These are phyloP conservation scores for Nicotiana noctiflora DNA, from an alignment of 257 asterid species.

Conservation along the genomic window DNA sequence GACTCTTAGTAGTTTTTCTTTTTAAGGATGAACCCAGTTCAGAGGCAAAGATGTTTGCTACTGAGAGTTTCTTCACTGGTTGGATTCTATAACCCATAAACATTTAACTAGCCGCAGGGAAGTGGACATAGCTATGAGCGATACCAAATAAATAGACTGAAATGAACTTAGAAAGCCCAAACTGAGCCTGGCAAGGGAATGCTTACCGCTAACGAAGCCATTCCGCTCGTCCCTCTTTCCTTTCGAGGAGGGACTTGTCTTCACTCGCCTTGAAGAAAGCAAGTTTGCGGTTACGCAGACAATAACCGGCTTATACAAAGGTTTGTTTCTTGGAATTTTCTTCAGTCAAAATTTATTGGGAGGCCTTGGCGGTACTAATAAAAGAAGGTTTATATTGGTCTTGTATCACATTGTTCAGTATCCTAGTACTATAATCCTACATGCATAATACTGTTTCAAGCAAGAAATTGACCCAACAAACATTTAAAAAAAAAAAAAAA, in stretches of 20 bases:
- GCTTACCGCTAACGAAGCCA: too few relatives aligned
- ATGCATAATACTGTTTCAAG: not conserved
- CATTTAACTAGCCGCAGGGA: not conserved
- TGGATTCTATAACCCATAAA: not conserved
- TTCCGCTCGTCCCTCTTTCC: too few relatives aligned
- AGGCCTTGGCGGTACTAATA: not conserved
- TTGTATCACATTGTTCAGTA: not conserved
- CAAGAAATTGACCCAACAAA: not conserved
- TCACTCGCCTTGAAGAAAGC: too few relatives aligned
- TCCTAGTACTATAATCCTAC: not conserved
- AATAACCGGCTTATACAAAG: too few relatives aligned
- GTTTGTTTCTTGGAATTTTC: too few relatives aligned
- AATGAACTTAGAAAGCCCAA: not conserved
- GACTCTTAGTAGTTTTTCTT: not conserved
- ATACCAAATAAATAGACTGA: not conserved
- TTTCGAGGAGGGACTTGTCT: too few relatives aligned
- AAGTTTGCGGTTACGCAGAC: too few relatives aligned
- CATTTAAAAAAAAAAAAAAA: not conserved
- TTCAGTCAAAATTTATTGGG: too few relatives aligned
- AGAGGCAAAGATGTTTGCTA: not conserved
- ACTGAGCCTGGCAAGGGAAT: too few relatives aligned
- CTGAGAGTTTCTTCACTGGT: not conserved
- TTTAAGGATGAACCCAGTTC: not conserved
- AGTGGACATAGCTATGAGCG: not conserved
- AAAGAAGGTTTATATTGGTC: not conserved